Percentiles rank a stretch among this genome's conserved stretches.
phyloP scores from a whole-genome alignment of 2,329 filamentous ascomycete genomes.

The Calcarisporium arbuscula region DNA sequence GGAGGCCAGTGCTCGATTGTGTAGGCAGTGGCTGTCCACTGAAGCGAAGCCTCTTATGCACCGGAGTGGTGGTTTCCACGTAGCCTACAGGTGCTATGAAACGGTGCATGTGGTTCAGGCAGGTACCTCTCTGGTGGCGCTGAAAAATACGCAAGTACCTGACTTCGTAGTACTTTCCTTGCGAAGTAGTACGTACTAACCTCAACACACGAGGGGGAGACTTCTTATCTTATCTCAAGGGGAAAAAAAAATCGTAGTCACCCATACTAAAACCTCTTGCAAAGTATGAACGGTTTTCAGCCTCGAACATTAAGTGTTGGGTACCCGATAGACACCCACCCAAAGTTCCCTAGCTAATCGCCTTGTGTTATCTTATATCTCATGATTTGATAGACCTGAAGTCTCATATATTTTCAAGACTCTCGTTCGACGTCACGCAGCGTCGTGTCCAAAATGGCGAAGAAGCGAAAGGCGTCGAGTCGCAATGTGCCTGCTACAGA shows the following conservation, averaged over 20 bases:
- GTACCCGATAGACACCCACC: no score
- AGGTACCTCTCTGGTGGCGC: background rate
- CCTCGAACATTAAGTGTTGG: no score
- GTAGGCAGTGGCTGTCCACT: background rate
- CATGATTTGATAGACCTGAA: no score
- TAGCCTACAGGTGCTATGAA: background rate
- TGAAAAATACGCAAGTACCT: no score
- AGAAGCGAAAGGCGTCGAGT: conserved; percentile 65
- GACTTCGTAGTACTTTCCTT: background rate
- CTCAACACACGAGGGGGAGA: background rate
- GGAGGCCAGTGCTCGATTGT: no score
- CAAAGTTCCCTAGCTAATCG: no score
- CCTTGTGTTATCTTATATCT: no score
- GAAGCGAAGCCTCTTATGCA: background rate
- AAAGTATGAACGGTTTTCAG: no score
- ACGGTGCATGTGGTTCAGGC: background rate
- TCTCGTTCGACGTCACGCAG: no score
- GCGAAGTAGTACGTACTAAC: background rate
- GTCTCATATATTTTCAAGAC: no score
- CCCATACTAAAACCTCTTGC: no score
- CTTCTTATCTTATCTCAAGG: conserved; percentile 17
- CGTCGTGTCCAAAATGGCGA: conserved; percentile 50
- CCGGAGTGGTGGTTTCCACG: background rate
- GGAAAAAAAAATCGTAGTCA: no score
- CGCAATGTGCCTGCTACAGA: conserved; percentile 38